A percentile compares a stretch with the other conserved stretches of the same genome.
phyloP scores from a whole-genome alignment of 1,139 yeast genomes.

The Eremothecium coryli region DNA sequence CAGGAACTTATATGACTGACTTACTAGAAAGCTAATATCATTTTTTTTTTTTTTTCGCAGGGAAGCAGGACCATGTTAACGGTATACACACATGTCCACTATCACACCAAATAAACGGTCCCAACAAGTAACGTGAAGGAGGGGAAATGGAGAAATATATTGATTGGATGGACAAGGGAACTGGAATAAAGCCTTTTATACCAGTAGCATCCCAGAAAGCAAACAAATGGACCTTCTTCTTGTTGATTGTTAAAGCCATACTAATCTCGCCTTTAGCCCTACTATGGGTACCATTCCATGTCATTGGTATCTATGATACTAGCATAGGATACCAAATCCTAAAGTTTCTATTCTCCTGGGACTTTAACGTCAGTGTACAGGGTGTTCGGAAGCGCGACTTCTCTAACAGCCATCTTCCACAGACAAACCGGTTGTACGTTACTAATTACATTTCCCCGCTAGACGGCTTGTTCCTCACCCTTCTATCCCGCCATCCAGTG shows the following conservation, averaged over 20 bases:
- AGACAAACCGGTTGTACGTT: conserved; percentile 37
- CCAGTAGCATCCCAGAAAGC: conserved; percentile 30
- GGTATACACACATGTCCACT: too few species aligned
- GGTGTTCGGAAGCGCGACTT: conserved; percentile 43
- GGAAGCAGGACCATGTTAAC: too few species aligned
- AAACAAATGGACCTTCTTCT: not conserved
- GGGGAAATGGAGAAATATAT: conserved; percentile 72
- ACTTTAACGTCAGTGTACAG: conserved; percentile 36
- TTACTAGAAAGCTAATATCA: too few species aligned
- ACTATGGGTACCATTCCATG: conserved; percentile 11
- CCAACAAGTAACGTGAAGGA: too few species aligned
- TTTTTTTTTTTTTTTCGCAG: too few species aligned
- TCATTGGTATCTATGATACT: conserved; percentile 12
- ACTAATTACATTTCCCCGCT: conserved; percentile 50
- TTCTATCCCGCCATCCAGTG: conserved; percentile 31
- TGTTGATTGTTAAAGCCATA: conserved; percentile 5
- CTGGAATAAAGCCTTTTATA: conserved; percentile 74
- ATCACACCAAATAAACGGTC: too few species aligned
- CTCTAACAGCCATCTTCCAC: conserved; percentile 36
- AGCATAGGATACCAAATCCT: conserved; percentile 15
- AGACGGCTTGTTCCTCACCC: conserved; percentile 38
- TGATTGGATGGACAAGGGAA: conserved; percentile 66
- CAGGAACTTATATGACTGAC: too few species aligned
- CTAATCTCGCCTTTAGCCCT: conserved; percentile 14
- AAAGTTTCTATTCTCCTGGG: conserved; percentile 25